Base-by-base conservation (phyloP, 257 asterid species). In the Nicotiana paniculata region DNA sequence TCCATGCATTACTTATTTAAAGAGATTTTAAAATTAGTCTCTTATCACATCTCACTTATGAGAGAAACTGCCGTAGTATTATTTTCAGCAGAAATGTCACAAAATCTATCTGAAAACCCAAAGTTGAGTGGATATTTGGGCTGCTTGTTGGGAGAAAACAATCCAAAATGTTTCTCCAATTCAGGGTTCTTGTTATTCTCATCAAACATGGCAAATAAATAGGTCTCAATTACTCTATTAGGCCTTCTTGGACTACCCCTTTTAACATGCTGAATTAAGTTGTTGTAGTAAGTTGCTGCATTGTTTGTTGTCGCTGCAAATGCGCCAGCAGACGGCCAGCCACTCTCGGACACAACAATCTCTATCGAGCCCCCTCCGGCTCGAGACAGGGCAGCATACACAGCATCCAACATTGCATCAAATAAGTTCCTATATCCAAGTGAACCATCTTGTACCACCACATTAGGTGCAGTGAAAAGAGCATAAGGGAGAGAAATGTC, bases 241-340 rank as follows among this genome's bases (percentile, higher is more conserved):
- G 89, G 89, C 82, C 83, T 77, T 81, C 80, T 86, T 4, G 89
- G 89, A 12, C 87, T 81, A 1, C 89, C 89, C 37, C 5, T 33
- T 9, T 9, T 30, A 2, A 86, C 58, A 39, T 72, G 82, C 3
- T 69, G 4, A 54, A 77, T 15, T 24, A 84, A 64, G 16, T 84
- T 81, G 39, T 43, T 81, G 67, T 78, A 84, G 65, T 86, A 87
- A 1, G 68, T 67, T 18, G 67, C 17, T 13, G 88, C 87, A 43
- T 82, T 63, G 16, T 57, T 46, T 15, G 70, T 72, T n/a, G 83
- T 79, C 2, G 89, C 81, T 2, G 32, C 55, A 3, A 51, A 4
- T 4, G 86, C 88, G 9, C 88, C 90, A 9, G 82, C 88, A 0
- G 89, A 84, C 3, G 89, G 90, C 88, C 90, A 88, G 8, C 90